A percentile compares a stretch with the other conserved stretches of the same genome.
phyloP scores from a whole-genome alignment of 2,329 filamentous ascomycete genomes.

The Fusarium coicis region DNA sequence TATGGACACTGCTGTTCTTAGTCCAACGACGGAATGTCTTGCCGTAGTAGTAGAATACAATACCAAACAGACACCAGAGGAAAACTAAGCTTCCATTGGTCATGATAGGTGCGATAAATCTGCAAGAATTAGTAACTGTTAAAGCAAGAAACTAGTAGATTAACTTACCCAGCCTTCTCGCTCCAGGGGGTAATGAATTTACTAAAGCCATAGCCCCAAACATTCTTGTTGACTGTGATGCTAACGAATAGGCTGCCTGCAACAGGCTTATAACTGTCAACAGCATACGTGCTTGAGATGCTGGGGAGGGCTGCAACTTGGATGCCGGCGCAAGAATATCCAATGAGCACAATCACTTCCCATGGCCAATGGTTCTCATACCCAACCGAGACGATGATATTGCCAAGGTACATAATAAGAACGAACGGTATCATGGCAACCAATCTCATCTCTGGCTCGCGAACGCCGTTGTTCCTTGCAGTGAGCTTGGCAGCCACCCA shows the following conservation, averaged over 20 bases:
- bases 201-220: neutral
- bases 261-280: neutral
- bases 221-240: neutral
- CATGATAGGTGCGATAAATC: neutral
- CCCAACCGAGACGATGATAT: neutral
- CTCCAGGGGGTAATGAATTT: neutral
- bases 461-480: neutral
- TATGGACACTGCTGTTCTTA: neutral
- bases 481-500: neutral
- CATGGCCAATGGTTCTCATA: neutral
- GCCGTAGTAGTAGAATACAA: neutral
- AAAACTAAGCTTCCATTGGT: neutral
- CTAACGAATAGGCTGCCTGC: neutral
- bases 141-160: rapidly evolving
- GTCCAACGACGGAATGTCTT: conserved; percentile 1
- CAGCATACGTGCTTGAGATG: neutral
- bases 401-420: neutral
- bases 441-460: neutral
- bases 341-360: neutral
- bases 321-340: neutral
- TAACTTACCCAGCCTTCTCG: neutral
- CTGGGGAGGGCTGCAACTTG: neutral
- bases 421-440: neutral
- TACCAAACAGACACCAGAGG: conserved; percentile 3
- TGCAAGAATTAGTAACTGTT: neutral